These are phyloP conservation scores for Botrytis medusae DNA, from an alignment of 2,329 filamentous ascomycete genomes.

Conservation along the genomic window DNA sequence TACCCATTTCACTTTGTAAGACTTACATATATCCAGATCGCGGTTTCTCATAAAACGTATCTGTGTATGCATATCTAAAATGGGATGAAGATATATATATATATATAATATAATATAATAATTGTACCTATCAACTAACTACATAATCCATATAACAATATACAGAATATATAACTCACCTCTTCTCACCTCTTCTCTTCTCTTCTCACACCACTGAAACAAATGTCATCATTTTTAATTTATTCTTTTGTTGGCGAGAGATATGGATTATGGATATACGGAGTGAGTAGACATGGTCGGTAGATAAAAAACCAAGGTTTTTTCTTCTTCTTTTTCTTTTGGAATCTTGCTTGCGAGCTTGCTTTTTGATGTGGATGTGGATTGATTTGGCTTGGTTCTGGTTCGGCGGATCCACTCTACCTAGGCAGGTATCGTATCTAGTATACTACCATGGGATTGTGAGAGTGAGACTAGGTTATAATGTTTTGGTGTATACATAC, in stretches of 20 bases:
- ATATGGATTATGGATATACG: not conserved
- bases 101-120: not conserved
- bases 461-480: not conserved
- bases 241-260: not conserved
- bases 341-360: not conserved
- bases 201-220: not conserved
- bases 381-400: not conserved
- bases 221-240: not conserved
- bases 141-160: not conserved
- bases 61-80: not conserved
- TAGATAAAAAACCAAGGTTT: not conserved
- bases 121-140: not conserved
- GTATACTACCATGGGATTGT: not conserved
- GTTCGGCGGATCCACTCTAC: not conserved
- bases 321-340: not conserved
- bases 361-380: not conserved
- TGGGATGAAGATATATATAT: not conserved
- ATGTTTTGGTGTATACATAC: not conserved
- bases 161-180: not conserved
- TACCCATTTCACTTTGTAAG: no score
- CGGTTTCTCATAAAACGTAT: no score
- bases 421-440: not conserved
- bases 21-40: no score
- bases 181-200: no score
- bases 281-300: not conserved